Evolutionary conservation across 192 early-diverging fungal genomes (phyloP), one percentile per base, ranked within the genome.

Genomic region (Coemansia aciculifera): DNA sequence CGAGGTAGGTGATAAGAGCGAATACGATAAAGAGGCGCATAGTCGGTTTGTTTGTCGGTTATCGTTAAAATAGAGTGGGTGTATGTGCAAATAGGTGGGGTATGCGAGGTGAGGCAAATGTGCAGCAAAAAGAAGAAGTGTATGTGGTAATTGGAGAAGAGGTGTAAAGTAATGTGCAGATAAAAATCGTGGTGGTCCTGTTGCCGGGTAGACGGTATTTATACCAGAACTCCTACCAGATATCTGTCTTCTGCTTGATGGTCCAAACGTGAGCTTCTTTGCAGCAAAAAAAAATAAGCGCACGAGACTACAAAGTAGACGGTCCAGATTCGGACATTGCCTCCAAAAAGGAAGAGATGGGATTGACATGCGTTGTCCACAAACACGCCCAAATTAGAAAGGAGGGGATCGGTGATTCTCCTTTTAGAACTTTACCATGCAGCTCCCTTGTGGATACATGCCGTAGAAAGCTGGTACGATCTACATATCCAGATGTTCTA

Each of bases 351-450:
- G 23, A 27, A 52, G 10, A 52, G 23, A 19, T 6, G 2, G 19
- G 46, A 29, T 51, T 24, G 49, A 11, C 23, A 24, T 27, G 23
- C 40, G n/a, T 19, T n/a, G 44, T 46, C 44, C 44, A 46, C 44
- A 46, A 52, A 17, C 49, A 27, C 23, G 24, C 10, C 49, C 49
- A 52, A 52, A 52, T 12, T 66, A 66, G 46, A 27, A 51, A 51
- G 23, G 10, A 52, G n/a, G 7, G 23, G 49, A 52, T 52, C 49
- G 19, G 23, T 24, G 10, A 27, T 4, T 21, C 46, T 17, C 44
- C 44, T 19, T 19, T 46, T 21, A 3, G 23, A 27, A 42, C 11
- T 11, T 52, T 52, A 12, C 49, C 49, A 52, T 27, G 49, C 5
- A 10, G 1, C 10, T 52, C 49, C 23, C 8, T 46, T 46, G n/a